Evolutionary conservation across 1,139 yeast genomes (phyloP), one percentile per base, ranked within the genome.

Genomic region (Geotrichum siamense): DNA sequence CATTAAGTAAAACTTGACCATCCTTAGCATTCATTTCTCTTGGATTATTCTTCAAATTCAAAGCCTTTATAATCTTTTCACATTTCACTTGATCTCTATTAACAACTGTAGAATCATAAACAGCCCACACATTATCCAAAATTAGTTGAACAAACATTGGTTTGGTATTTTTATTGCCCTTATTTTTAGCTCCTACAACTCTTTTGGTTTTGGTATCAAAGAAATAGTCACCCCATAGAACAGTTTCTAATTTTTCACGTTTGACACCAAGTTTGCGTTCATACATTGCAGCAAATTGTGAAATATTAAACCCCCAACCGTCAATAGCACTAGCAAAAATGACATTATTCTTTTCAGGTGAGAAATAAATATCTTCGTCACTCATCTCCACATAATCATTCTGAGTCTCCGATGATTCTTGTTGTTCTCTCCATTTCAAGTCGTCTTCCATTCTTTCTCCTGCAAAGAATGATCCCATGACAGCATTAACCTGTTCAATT

Each of bases 281-380:
- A 59, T 86, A 86, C 32, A 93, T 78, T 48, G 83, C 79, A 4
- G 96, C 85, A 65, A 91, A 83, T 49, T 93, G 95, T 48, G 84
- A 78, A 31, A 93, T 71, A 41, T 87, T 83, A 63, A 93, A 93
- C 0, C 97, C 98, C 98, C 98, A 93, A 3, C 97, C 97, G 63
- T 91, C 98, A 20, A 83, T 71, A 0, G 98, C 98, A 33, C 94
- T 82, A 0, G 96, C 89, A 67, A 93, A 91, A 1, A 93, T 79
- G 5, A 93, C 97, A 59, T 93, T 93, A 60, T 89, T 87, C 57
- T 76, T 75, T 44, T 83, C 87, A 0, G 99, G 98, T 9, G 86
- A 75, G 54, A 93, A 93, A 59, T 93, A 93, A 32, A 91, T 67
- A 54, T 82, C 93, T 38, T 82, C 78, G 60, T 91, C 97, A 53